phyloP scores from a whole-genome alignment of 2,329 filamentous ascomycete species.

The Coniochaeta sp. region DNA sequence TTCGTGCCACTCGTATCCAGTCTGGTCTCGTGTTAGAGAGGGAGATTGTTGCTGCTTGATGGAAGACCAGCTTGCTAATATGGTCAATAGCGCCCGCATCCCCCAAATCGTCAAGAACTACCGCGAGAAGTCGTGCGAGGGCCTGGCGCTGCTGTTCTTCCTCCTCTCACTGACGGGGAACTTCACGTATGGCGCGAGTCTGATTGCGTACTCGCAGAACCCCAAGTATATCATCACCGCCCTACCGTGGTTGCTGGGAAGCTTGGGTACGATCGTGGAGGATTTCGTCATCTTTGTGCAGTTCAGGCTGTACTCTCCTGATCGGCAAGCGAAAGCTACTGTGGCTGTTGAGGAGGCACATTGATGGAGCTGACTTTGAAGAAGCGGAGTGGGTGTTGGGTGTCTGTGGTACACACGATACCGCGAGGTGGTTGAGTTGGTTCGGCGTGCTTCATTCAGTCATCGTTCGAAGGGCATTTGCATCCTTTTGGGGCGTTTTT shows the following conservation, averaged over 20 bases:
- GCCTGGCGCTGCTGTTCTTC: constrained; percentile 89
- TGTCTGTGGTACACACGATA: too few relatives aligned
- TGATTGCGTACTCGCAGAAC: constrained; percentile 80
- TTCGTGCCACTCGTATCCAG: too few relatives aligned
- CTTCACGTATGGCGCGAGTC: constrained; percentile 81
- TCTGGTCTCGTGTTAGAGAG: too few relatives aligned
- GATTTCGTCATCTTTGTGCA: constrained; percentile 86
- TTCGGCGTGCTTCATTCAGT: background rate
- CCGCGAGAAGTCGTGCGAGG: constrained; percentile 82
- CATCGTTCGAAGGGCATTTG: background rate
- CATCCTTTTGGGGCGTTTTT: background rate
- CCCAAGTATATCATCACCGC: constrained; percentile 75
- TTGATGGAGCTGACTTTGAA: background rate
- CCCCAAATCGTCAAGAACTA: constrained; percentile 97
- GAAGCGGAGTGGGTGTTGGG: too few relatives aligned
- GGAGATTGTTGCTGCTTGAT: constrained; percentile 16
- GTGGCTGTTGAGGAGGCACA: background rate
- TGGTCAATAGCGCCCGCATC: constrained; percentile 64
- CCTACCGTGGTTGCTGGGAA: constrained; percentile 88
- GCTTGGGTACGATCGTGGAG: constrained; percentile 85
- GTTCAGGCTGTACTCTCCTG: constrained; percentile 66
- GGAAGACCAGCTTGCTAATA: too few relatives aligned
- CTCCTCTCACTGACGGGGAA: constrained; percentile 87
- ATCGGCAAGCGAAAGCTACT: background rate
- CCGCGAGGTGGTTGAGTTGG: background rate